A percentile compares a stretch with the other conserved stretches of the same genome.
These are phyloP conservation scores for Solanum arcanum DNA, from an alignment of 257 asterid species.

Conservation along the genomic window DNA sequence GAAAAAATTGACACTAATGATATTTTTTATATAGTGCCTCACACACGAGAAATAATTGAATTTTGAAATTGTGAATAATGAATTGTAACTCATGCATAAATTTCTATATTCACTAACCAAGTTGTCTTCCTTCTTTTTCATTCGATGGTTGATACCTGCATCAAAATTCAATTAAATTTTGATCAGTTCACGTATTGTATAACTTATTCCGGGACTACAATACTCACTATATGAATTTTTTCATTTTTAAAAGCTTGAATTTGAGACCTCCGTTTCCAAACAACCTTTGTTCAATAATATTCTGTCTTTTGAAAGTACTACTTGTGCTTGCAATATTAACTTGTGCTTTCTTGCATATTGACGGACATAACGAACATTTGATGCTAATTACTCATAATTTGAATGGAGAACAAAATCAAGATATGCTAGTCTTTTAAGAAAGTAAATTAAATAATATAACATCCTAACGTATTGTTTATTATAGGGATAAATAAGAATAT, in stretches of 20 bases:
- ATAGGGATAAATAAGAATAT: not conserved
- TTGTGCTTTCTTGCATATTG: not conserved
- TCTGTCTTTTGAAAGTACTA: not conserved
- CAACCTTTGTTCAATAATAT: not conserved
- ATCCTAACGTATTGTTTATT: not conserved
- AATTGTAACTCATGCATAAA: not conserved
- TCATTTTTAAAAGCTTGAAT: too few species aligned
- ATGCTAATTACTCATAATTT: not conserved
- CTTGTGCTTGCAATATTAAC: not conserved
- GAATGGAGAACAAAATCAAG: not conserved
- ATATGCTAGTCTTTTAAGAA: not conserved
- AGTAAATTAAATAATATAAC: not conserved
- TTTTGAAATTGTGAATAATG: not conserved
- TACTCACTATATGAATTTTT: too few species aligned
- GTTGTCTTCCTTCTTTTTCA: not conserved
- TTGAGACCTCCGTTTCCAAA: not conserved
- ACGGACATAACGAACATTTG: not conserved
- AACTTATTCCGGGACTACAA: rapidly evolving
- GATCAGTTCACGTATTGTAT: not conserved
- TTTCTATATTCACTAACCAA: not conserved
- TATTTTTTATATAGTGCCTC: not conserved
- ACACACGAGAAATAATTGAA: not conserved
- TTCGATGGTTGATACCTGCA: not conserved
- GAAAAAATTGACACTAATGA: rapidly evolving
- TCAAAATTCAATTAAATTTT: not conserved